Base-by-base conservation (phyloP, 2,329 filamentous ascomycete genomes). In the Didymella exigua region DNA sequence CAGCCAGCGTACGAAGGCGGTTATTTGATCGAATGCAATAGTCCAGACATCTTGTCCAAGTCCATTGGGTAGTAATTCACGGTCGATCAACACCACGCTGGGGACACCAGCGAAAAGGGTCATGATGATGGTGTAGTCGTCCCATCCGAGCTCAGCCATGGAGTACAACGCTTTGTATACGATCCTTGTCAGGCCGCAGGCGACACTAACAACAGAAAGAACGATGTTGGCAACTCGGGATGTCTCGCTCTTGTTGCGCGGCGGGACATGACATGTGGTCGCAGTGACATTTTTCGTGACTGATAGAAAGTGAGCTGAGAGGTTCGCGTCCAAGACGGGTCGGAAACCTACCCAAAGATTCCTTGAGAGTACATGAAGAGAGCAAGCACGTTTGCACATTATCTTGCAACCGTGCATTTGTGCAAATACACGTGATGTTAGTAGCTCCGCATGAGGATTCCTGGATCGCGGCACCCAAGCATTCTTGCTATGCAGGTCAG, bases 41-140 rank as follows among this genome's bases (percentile, higher is more conserved):
- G 79, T 81, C 82, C 82, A 84, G 14, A 83, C 73, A 42, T 85
- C 82, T 16, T 65, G 74, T 6, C 82, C 81, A 7, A 84, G 68
- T 1, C 82, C 82, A n/a, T 66, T 66, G 1, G 54, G 47, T 8
- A 66, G 23, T 13, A 58, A 41, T 8, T 48, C 61, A 14, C 51
- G 49, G 27, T 68, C 65, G 34, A 62, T 68, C n/a, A 73, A 54
- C 23, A 71, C 43, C 9, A 69, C 64, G 13, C 60, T 62, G 3
- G 70, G 69, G 16, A 68, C 56, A 21, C 68, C 65, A 13, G 52
- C 44, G 11, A 71, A 13, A 11, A 70, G 30, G 24, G 61, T 56
- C 16, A 61, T 19, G 26, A 71, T 18, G 11, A 73, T 56, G 34
- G 62, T 63, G 29, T 67, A 72, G 56, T 79, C 77, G 56, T 80